Percentiles rank a stretch among this genome's conserved stretches.
Evolutionary conservation across 352 stramenopile species (phyloP).

Genomic region (Thalassiosira ordinaria): DNA sequence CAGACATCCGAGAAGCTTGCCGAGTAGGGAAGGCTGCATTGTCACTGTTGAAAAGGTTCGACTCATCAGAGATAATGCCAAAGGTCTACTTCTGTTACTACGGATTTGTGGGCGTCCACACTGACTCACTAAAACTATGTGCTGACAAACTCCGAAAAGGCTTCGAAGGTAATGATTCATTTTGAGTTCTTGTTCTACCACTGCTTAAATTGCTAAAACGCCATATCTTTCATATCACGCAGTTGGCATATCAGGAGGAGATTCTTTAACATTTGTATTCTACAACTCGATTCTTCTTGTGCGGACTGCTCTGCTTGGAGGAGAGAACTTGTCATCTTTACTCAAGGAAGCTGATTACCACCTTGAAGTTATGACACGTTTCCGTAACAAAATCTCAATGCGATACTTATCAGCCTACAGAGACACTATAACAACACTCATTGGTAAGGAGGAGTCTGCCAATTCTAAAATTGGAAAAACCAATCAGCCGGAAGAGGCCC

Average conservation of each 20-base stretch:
- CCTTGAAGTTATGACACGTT: not conserved
- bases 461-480: not conserved
- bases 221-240: not conserved
- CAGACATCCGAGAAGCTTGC: constrained; percentile 21
- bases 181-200: not conserved
- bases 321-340: constrained; percentile 20
- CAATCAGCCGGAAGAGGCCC: not conserved
- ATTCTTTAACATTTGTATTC: constrained; percentile 11
- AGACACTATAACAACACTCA: constrained; percentile 26
- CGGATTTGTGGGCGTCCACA: constrained; percentile 24
- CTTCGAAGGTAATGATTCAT: constrained; percentile 14
- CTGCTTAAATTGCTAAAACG: not conserved
- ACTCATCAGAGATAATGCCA: constrained; percentile 29
- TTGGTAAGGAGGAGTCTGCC: constrained; percentile 8
- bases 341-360: constrained; percentile 28
- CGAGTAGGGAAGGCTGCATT: constrained; percentile 32
- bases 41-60: constrained; percentile 25
- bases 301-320: not conserved
- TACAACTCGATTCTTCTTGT: constrained; percentile 8
- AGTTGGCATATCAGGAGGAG: constrained; percentile 11
- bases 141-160: constrained; percentile 17
- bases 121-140: constrained; percentile 38
- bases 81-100: constrained; percentile 35
- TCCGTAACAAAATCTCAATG: constrained; percentile 2
- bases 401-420: constrained; percentile 3